Percentiles rank a stretch among this genome's conserved stretches.
These are phyloP conservation scores for Rhizopogon vulgaris DNA, from an alignment of 768 basidiomycete genomes.

Conservation along the genomic window DNA sequence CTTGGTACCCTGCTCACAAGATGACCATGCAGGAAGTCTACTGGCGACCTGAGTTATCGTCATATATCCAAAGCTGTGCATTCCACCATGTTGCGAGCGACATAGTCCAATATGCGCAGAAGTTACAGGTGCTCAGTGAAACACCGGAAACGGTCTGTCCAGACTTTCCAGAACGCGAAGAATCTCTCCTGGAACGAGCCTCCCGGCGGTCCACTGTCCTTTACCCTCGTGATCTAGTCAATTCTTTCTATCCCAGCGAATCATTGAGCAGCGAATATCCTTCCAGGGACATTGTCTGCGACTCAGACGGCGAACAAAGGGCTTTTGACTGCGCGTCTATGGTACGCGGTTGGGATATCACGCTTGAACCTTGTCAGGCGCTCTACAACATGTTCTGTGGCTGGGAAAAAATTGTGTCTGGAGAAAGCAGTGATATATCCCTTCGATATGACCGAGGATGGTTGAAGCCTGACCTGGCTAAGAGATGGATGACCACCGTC, in stretches of 20 bases:
- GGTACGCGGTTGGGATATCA: background rate
- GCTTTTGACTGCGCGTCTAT: conserved; percentile 5
- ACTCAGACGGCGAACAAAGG: conserved; percentile 4
- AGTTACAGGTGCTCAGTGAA: conserved; percentile 2
- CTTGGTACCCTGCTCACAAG: conserved; percentile 24
- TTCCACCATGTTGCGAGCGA: conserved; percentile 14
- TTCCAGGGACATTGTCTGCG: conserved; percentile 7
- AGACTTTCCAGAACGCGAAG: conserved; percentile 9
- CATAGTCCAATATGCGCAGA: conserved; percentile 1
- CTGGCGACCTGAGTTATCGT: conserved; percentile 19
- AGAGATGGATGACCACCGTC: conserved; percentile 18
- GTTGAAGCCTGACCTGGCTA: conserved; percentile 14
- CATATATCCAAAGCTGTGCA: conserved; percentile 23
- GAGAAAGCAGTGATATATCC: background rate
- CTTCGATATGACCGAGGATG: conserved; percentile 13
- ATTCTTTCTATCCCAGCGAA: background rate
- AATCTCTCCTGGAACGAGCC: conserved; percentile 12
- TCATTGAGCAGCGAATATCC: background rate
- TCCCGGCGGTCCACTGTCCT: conserved; percentile 8
- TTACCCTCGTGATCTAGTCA: conserved; percentile 1
- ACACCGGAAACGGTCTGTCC: background rate
- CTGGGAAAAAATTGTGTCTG: background rate
- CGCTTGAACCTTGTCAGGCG: background rate
- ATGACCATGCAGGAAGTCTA: conserved; percentile 27
- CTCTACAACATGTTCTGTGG: background rate